phyloP scores from a whole-genome alignment of 768 basidiomycete genomes.

The Leccinum imitatum region DNA sequence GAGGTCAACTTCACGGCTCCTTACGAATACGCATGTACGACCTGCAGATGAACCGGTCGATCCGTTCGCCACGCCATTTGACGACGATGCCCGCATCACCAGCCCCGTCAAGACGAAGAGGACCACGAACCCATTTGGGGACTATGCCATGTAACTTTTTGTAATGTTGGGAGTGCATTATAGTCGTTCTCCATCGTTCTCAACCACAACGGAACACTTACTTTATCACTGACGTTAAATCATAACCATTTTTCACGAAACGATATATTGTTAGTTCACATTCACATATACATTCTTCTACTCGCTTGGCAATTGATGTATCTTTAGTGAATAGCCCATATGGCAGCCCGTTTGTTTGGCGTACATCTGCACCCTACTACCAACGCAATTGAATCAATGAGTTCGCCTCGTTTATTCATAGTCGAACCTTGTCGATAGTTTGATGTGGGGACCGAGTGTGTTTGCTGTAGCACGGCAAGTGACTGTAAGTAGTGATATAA shows the following conservation, averaged over 20 bases:
- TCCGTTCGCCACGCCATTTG: constrained; percentile 79
- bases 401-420: neutral
- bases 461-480: neutral
- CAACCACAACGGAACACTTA: constrained; percentile 7
- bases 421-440: too few species aligned
- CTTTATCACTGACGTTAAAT: constrained; percentile 13
- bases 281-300: constrained; percentile 2
- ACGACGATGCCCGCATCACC: constrained; percentile 56
- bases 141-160: constrained; percentile 31
- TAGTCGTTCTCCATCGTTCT: neutral
- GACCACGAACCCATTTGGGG: constrained; percentile 53
- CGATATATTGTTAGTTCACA: constrained; percentile 12
- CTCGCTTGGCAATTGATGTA: constrained; percentile 18
- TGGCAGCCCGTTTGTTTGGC: neutral
- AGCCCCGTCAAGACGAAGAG: constrained; percentile 39
- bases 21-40: constrained; percentile 43
- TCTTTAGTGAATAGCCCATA: constrained; percentile 22
- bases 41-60: constrained; percentile 35
- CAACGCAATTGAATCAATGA: neutral
- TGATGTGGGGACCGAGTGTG: neutral
- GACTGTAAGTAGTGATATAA: too few species aligned
- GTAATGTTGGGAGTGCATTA: neutral
- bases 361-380: neutral
- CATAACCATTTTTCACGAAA: constrained; percentile 10
- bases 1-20: constrained; percentile 43